These are phyloP conservation scores for Takakia lepidozioides DNA, from an alignment of 225 moss, liverwort and hornwort species.

Conservation along the genomic window DNA sequence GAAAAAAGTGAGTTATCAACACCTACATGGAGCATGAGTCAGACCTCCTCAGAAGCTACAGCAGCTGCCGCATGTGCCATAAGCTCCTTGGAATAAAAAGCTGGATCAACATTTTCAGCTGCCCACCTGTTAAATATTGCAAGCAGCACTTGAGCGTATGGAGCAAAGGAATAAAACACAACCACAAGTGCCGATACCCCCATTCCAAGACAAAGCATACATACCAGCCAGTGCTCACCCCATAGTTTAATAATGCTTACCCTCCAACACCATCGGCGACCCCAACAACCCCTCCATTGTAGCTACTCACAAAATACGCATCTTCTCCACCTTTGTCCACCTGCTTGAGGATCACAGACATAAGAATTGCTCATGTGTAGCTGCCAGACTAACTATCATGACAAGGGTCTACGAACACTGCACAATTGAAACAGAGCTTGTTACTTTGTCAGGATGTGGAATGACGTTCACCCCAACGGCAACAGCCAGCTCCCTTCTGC, in stretches of 20 bases:
- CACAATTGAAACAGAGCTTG: neutral
- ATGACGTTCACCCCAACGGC: constrained; percentile 72
- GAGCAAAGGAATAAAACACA: too few species aligned
- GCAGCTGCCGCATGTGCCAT: constrained; percentile 85
- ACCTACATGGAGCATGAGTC: constrained; percentile 6
- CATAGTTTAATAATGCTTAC: too few species aligned
- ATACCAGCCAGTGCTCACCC: too few species aligned
- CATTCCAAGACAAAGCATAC: too few species aligned
- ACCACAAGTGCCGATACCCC: too few species aligned
- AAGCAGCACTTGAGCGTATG: neutral
- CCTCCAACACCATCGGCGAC: constrained; percentile 96
- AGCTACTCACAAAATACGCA: constrained; percentile 79
- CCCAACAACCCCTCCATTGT: constrained; percentile 74
- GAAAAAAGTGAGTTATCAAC: too few species aligned
- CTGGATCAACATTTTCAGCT: constrained; percentile 93
- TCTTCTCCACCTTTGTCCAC: constrained; percentile 95
- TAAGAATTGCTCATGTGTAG: neutral
- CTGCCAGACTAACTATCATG: neutral
- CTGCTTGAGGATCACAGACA: constrained; percentile 20
- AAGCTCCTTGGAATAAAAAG: constrained; percentile 79
- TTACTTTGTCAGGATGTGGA: constrained; percentile 92
- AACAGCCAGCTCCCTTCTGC: constrained; percentile 66
- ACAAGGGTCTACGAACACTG: neutral
- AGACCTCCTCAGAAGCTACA: constrained; percentile 80
- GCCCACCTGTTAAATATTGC: constrained; percentile 59